phyloP scores from a whole-genome alignment of 1,284 basidiomycete genomes.

The Microbotryum violaceum region DNA sequence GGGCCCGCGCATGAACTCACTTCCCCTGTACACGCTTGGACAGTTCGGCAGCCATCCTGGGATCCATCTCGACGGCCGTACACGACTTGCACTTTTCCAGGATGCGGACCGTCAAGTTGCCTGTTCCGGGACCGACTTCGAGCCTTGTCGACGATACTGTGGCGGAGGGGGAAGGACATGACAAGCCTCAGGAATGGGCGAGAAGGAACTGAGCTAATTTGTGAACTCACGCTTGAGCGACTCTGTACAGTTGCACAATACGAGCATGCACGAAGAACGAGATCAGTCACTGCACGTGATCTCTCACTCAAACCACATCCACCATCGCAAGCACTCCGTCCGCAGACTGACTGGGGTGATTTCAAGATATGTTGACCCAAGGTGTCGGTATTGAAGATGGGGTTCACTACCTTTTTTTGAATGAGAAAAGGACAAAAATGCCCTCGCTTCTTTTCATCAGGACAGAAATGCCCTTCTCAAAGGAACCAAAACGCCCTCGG shows the following conservation, averaged over 20 bases:
- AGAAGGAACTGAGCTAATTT: background rate
- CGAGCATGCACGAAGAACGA: too few relatives aligned
- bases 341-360: constrained; percentile 68
- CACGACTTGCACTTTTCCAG: constrained; percentile 88
- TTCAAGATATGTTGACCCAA: constrained; percentile 98
- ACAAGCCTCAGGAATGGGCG: background rate
- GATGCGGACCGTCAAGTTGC: constrained; percentile 91
- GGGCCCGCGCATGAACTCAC: constrained; percentile 52
- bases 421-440: too few relatives aligned
- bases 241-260: constrained; percentile 4
- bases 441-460: too few relatives aligned
- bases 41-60: constrained; percentile 95
- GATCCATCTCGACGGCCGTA: constrained; percentile 96
- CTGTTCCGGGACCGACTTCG: constrained; percentile 97
- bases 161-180: background rate
- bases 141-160: constrained; percentile 57
- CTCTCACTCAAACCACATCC: too few relatives aligned
- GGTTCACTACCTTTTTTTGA: constrained; percentile 34
- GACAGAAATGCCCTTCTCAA: too few relatives aligned
- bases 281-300: too few relatives aligned
- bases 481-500: too few relatives aligned
- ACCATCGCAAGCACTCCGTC: too few relatives aligned
- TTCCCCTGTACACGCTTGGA: constrained; percentile 96
- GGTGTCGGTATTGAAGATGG: constrained; percentile 47
- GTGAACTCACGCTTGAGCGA: constrained; percentile 25